phyloP scores from a whole-genome alignment of 2,329 filamentous ascomycete species.

The Dothideomycetidae sp. region DNA sequence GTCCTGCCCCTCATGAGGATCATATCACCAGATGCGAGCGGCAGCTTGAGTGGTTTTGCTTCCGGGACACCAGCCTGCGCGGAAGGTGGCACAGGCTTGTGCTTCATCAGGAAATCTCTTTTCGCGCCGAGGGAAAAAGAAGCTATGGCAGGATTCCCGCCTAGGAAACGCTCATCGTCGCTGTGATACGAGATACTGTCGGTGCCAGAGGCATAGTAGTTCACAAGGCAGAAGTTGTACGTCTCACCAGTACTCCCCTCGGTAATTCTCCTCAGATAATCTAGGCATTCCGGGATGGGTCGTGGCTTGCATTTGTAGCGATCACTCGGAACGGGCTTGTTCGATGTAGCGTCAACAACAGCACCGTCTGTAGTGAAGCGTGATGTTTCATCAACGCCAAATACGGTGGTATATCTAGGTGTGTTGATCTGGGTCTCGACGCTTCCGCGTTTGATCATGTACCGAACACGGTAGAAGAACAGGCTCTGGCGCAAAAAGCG shows the following conservation, averaged over 20 bases:
- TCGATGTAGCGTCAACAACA: slow-evolving; percentile 19
- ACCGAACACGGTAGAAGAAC: slow-evolving; percentile 63
- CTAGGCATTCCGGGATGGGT: slow-evolving; percentile 56
- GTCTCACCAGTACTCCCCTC: slow-evolving; percentile 51
- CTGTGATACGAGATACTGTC: slow-evolving; percentile 71
- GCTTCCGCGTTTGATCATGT: slow-evolving; percentile 48
- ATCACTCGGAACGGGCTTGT: slow-evolving; percentile 26
- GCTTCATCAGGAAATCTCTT: slow-evolving; percentile 66
- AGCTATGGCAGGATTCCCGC: slow-evolving; percentile 54
- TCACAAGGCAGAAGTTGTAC: slow-evolving; percentile 70
- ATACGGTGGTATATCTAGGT: slow-evolving; percentile 51
- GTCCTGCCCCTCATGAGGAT: slow-evolving; percentile 61
- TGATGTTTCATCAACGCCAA: slow-evolving; percentile 49
- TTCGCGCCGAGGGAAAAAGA: slow-evolving; percentile 59
- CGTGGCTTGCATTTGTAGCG: slow-evolving; percentile 49
- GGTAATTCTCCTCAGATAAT: slow-evolving; percentile 46
- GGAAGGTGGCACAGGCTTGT: slow-evolving; percentile 44
- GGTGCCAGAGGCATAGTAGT: slow-evolving; percentile 65
- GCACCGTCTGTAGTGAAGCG: slow-evolving; percentile 33
- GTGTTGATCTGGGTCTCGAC: slow-evolving; percentile 31
- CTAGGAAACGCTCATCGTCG: slow-evolving; percentile 67
- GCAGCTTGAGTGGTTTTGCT: slow-evolving; percentile 34
- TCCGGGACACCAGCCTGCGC: slow-evolving; percentile 21
- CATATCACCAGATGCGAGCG: slow-evolving; percentile 59
- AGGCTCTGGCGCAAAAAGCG: slow-evolving; percentile 55